Base-by-base conservation (phyloP, 176 grass and related monocot species). In the Coix lacrymajobi region DNA sequence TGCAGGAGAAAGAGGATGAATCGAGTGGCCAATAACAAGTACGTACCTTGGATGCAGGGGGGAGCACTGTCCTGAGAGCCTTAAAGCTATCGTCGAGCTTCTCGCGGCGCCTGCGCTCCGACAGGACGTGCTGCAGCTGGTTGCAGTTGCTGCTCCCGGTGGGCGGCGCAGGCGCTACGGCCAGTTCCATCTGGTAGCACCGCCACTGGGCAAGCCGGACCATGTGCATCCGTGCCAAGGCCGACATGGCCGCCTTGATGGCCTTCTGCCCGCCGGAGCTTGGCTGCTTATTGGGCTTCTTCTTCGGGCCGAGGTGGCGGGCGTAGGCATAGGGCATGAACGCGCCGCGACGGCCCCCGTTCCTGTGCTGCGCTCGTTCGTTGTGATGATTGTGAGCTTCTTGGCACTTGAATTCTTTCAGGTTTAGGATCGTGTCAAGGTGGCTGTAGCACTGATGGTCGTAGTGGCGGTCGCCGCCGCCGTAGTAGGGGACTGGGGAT, bases 21-120 rank as follows among this genome's bases (percentile, higher is more conserved):
- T 17, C 8, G n/a, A 25, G 5, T 14, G 34, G 0, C 51, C 8
- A 1, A 28, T 5, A 4, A 32, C 4, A 33, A 33, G 33, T 33
- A n/a, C n/a, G 16, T 73, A 87, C 88, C 83, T 86, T 90, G 22
- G 73, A 15, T 22, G 32, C 65, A 2, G 72, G 79, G 3, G 88
- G 88, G 24, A 87, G 84, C 12, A 84, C 75, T 38, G 71, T 52
- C 51, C n/a, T 76, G 20, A 90, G 89, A 13, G 48, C 76, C 38
- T 80, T 77, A 54, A 90, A 90, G 76, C 73, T 87, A 14, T 80
- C 75, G 19, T 90, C 87, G 48, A 90, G 84, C 62, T 80, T 90
- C 62, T 84, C 76, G 1, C 84, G 80, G 12, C 89, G 84, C 84
- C 68, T 87, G 39, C 89, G 89, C 74, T 90, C 89, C 8, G 75